phyloP scores from a whole-genome alignment of 345 rosid genomes.

The Toxicodendron radicans region DNA sequence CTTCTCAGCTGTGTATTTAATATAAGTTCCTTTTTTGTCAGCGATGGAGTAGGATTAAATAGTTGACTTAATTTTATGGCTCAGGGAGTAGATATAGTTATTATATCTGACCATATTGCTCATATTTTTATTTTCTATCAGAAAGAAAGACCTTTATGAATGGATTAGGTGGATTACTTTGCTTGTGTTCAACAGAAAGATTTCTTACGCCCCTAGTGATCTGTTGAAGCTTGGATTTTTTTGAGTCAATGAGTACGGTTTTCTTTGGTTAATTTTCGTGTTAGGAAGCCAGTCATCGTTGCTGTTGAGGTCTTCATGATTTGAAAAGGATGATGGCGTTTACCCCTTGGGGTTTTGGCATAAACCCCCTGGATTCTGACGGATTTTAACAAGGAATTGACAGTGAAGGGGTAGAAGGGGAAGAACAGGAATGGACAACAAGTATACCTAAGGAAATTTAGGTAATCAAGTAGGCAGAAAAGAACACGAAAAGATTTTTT shows the following conservation, averaged over 20 bases:
- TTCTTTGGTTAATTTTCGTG: not conserved
- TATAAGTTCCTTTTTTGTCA: not conserved
- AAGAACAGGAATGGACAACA: too few relatives aligned
- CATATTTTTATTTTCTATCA: not conserved
- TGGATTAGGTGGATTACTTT: slow-evolving; percentile 4
- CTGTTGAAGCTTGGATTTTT: not conserved
- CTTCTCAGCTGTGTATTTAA: not conserved
- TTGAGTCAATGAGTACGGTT: not conserved
- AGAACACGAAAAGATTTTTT: too few relatives aligned
- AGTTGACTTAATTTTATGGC: slow-evolving; percentile 13
- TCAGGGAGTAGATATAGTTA: not conserved
- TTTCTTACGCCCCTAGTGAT: not conserved
- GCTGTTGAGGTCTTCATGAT: not conserved
- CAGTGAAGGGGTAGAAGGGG: too few relatives aligned
- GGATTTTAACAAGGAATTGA: too few relatives aligned
- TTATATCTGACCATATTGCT: slow-evolving; percentile 1
- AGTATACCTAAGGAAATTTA: too few relatives aligned
- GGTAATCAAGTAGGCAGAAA: too few relatives aligned
- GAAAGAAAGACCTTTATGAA: not conserved
- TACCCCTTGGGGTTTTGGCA: too few relatives aligned
- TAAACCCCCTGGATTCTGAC: too few relatives aligned
- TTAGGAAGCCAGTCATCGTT: not conserved
- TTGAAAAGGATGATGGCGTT: too few relatives aligned
- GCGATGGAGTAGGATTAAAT: slow-evolving; percentile 13
- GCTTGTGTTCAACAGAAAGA: not conserved